Conservation (phyloP, 176 grass and related monocot genomes). For the Avena insularis region DNA sequence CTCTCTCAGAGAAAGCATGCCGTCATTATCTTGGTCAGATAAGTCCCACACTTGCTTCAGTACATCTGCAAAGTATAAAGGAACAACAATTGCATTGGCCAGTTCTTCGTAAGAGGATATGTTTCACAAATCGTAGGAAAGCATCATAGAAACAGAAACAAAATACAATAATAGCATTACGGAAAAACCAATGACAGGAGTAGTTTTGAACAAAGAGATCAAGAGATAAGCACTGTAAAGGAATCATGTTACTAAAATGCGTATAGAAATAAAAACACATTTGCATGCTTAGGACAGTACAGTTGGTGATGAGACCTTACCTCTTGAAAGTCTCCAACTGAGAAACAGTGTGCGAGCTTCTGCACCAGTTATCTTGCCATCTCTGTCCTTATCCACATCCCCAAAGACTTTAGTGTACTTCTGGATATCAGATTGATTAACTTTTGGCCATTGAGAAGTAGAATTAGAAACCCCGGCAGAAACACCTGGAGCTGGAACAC, state of each 20-base stretch:
- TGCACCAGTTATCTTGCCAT: conserved; percentile 94
- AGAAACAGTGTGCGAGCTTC: conserved; percentile 95
- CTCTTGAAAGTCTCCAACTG: conserved; percentile 99
- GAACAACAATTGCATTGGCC: conserved; percentile 44
- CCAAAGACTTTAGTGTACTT: conserved; percentile 97
- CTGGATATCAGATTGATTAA: conserved; percentile 88
- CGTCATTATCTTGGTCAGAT: conserved; percentile 99
- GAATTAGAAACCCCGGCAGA: conserved; percentile 57
- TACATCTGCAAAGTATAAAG: conserved; percentile 62
- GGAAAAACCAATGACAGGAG: not conserved
- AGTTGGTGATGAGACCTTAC: conserved; percentile 48
- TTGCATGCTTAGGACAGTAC: conserved; percentile 30
- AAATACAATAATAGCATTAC: conserved; percentile 19
- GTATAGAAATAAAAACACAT: conserved; percentile 31
- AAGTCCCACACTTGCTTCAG: conserved; percentile 99
- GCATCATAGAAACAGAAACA: conserved; percentile 27
- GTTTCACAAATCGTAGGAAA: conserved; percentile 10
- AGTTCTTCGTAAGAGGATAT: not conserved
- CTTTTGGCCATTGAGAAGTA: conserved; percentile 89
- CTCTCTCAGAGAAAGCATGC: conserved; percentile 99
- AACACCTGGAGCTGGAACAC: conserved; percentile 46
- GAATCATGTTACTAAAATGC: not conserved
- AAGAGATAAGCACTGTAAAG: conserved; percentile 18
- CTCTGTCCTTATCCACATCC: conserved; percentile 91
- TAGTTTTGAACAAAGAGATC: conserved; percentile 22